These are phyloP conservation scores for Saccharomyces pastorianus DNA, from an alignment of 1,139 yeast genomes.

Conservation along the genomic window DNA sequence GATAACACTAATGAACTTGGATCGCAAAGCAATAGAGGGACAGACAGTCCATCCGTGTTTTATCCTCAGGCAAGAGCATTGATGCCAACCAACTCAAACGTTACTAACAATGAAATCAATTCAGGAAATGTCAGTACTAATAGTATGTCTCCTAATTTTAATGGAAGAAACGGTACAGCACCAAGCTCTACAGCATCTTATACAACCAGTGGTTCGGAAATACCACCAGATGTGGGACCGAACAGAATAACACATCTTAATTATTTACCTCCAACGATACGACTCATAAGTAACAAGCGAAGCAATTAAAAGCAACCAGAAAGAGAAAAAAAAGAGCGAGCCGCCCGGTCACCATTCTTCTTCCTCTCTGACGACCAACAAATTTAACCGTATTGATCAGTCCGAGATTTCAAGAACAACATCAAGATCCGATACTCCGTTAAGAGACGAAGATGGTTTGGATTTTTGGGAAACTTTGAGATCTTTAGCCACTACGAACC, in stretches of 20 bases:
- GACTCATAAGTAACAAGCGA: no score
- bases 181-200: conserved; percentile 23
- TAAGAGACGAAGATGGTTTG: conserved; percentile 42
- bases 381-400: background rate
- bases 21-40: conserved; percentile 2
- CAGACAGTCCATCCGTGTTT: background rate
- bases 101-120: background rate
- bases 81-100: background rate
- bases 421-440: conserved; percentile 8
- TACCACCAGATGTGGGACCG: conserved; percentile 43
- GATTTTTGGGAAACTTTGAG: conserved; percentile 70
- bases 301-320: no score
- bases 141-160: background rate
- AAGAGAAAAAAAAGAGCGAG: conserved; percentile 11
- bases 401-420: conserved; percentile 1
- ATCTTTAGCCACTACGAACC: conserved; percentile 34
- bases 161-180: conserved; percentile 3
- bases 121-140: background rate
- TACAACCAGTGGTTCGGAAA: conserved; percentile 39
- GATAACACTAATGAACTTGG: conserved; percentile 2
- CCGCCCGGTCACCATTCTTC: background rate
- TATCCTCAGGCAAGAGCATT: background rate
- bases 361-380: background rate
- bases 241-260: conserved; percentile 63
- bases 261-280: conserved; percentile 61